Evolutionary conservation across 352 stramenopile species (phyloP), one percentile per base, ranked within the genome.

Genomic region (Phytopythium oedochilum): DNA sequence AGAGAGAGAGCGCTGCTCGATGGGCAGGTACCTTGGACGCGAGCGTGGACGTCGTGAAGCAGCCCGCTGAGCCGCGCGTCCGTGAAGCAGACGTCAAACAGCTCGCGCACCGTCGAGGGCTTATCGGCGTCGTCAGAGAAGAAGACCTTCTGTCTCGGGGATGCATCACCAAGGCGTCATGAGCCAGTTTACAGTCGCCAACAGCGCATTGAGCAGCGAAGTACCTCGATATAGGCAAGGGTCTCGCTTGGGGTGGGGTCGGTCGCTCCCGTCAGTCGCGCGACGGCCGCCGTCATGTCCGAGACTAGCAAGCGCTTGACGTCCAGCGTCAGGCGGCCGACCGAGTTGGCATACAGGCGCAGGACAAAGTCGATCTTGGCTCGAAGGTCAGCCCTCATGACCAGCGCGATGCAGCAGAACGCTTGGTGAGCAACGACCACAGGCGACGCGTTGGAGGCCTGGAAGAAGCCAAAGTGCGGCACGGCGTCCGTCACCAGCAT

Each of bases 391-490:
- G 70, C 69, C 23, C 44, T 63, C 48, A 77, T 78, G 29, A 88
- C 55, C 51, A 89, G 61, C 25, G 70, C 72, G n/a, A 89, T 59
- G 10, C 64, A 61, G 45, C 73, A 85, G 23, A 88, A 88, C 0
- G 80, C 71, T 12, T 78, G 71, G 40, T 84, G 80, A 0, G 76
- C 75, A 26, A 78, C 85, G 14, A 71, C 71, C 2, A 55, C 68
- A 3, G 60, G 53, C 0, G 66, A 45, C 14, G n/a, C 4, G 42
- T 58, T 68, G 23, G 46, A 47, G 26, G 59, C 35, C 34, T 78
- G 60, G 63, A 90, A 90, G 49, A 88, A 87, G 31, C 52, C 61
- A 34, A 89, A 92, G 53, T 90, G 82, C 5, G 75, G 82, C 32
- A 84, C 69, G 0, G 70, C 62, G 45, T 92, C 79, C 0, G 71